Conservation (phyloP, 495 filamentous ascomycete species). For the Chlorociboria aeruginascens region DNA sequence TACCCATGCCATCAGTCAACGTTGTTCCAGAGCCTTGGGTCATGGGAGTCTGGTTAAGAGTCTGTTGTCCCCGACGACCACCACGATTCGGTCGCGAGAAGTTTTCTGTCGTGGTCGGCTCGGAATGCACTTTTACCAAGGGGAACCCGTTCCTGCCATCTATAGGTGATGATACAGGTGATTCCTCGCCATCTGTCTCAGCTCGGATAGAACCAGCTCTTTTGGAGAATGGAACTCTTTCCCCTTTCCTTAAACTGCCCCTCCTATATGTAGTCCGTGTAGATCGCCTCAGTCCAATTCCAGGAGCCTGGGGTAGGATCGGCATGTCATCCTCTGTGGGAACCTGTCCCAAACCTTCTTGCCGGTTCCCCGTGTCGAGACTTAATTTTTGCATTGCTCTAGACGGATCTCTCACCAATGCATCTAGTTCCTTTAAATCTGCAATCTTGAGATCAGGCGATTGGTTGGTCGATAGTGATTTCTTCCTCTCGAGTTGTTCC, state of each 20-base stretch:
- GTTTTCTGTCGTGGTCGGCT: constrained; percentile 50
- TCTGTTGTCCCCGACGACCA: constrained; percentile 32
- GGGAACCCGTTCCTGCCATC: constrained; percentile 12
- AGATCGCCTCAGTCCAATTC: constrained; percentile 72
- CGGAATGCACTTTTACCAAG: constrained; percentile 49
- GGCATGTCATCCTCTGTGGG: constrained; percentile 67
- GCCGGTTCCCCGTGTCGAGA: constrained; percentile 28
- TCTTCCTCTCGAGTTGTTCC: constrained; percentile 66
- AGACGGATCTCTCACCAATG: constrained; percentile 64
- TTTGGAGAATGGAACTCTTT: constrained; percentile 66
- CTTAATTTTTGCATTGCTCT: constrained; percentile 55
- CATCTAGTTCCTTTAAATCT: constrained; percentile 60
- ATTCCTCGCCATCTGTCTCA: constrained; percentile 47
- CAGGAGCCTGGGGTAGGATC: constrained; percentile 60
- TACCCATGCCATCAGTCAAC: background rate
- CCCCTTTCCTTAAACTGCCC: constrained; percentile 72
- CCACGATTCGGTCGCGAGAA: constrained; percentile 38
- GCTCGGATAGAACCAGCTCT: constrained; percentile 45
- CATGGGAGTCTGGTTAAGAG: constrained; percentile 23
- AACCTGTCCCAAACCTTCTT: constrained; percentile 29
- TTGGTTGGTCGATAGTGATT: constrained; percentile 43
- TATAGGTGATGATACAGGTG: constrained; percentile 15
- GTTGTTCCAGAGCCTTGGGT: background rate
- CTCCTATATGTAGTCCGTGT: constrained; percentile 85
- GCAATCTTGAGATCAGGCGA: constrained; percentile 44